A percentile compares a stretch with the other conserved stretches of the same genome.
These are phyloP conservation scores for Diutina rugosa DNA, from an alignment of 1,139 yeast genomes.

Conservation along the genomic window DNA sequence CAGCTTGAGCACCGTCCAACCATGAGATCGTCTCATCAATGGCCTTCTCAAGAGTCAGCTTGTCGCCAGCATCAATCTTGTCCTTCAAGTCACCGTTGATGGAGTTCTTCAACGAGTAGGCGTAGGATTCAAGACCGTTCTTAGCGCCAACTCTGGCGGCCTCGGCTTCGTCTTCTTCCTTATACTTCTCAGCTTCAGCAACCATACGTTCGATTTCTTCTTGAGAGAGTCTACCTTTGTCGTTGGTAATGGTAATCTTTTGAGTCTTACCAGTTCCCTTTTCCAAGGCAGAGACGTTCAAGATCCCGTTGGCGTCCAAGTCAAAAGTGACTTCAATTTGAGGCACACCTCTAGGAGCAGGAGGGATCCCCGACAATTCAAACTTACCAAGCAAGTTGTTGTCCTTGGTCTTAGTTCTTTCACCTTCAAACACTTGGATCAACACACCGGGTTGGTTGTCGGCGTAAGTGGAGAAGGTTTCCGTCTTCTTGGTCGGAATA, in stretches of 20 bases:
- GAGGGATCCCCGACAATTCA: conserved; percentile 91
- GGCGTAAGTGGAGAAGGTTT: conserved; percentile 61
- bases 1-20: not conserved
- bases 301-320: conserved; percentile 89
- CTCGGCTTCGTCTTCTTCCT: conserved; percentile 50
- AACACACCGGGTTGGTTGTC: conserved; percentile 96
- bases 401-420: conserved; percentile 91
- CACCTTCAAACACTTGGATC: conserved; percentile 96
- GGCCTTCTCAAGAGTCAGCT: conserved; percentile 7
- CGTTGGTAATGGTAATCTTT: conserved; percentile 89
- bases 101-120: conserved; percentile 9
- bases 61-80: conserved; percentile 31
- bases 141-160: conserved; percentile 1
- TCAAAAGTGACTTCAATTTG: conserved; percentile 94
- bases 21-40: not conserved
- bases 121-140: not conserved
- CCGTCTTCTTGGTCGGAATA: conserved; percentile 93
- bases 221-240: conserved; percentile 90
- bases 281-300: conserved; percentile 87
- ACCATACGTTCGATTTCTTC: conserved; percentile 92
- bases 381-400: conserved; percentile 93
- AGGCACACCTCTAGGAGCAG: conserved; percentile 97
- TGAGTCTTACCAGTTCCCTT: conserved; percentile 87
- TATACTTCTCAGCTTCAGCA: conserved; percentile 84
- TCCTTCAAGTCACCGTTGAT: conserved; percentile 30